Evolutionary conservation across 2,329 filamentous ascomycete species (phyloP).

Genomic region (Alternaria rosae): DNA sequence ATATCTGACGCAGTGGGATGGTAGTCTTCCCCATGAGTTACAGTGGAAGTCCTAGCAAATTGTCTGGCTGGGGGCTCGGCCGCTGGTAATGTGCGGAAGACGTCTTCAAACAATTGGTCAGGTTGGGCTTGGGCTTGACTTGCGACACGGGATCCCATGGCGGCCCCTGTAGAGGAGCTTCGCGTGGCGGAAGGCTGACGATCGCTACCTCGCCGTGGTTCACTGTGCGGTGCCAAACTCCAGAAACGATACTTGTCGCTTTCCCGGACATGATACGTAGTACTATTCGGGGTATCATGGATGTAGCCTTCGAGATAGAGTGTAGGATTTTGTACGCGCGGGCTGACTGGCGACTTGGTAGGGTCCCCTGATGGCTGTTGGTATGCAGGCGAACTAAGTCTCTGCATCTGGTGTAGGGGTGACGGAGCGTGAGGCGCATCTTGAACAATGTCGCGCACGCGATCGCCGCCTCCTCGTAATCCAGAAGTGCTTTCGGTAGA

Average conservation of each 20-base stretch:
- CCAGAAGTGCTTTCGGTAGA: conserved; percentile 24
- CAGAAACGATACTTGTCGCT: background rate
- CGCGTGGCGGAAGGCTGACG: conserved; percentile 17
- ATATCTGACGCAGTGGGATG: background rate
- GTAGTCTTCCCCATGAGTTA: background rate
- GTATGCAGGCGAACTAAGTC: conserved; percentile 17
- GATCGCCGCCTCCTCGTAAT: conserved; percentile 22
- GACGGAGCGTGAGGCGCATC: conserved; percentile 20
- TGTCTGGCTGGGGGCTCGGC: background rate
- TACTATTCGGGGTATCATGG: conserved; percentile 1
- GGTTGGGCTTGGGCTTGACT: conserved; percentile 1
- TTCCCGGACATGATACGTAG: conserved; percentile 10
- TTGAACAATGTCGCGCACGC: conserved; percentile 11
- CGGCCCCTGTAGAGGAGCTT: conserved; percentile 35
- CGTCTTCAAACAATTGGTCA: conserved; percentile 18
- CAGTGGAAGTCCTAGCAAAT: background rate
- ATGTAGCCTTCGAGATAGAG: conserved; percentile 18
- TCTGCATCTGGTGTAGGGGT: conserved; percentile 27
- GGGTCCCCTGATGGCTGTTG: conserved; percentile 1
- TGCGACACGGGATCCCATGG: conserved; percentile 17
- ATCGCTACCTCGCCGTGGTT: conserved; percentile 26
- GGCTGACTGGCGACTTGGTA: conserved; percentile 1
- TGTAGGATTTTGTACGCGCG: background rate
- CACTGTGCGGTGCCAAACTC: conserved; percentile 23
- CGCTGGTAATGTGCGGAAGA: conserved; percentile 19